Percentiles rank a stretch among this genome's conserved stretches.
Conservation (phyloP, 2,329 filamentous ascomycete species). For the Hypoxylon sp. region DNA sequence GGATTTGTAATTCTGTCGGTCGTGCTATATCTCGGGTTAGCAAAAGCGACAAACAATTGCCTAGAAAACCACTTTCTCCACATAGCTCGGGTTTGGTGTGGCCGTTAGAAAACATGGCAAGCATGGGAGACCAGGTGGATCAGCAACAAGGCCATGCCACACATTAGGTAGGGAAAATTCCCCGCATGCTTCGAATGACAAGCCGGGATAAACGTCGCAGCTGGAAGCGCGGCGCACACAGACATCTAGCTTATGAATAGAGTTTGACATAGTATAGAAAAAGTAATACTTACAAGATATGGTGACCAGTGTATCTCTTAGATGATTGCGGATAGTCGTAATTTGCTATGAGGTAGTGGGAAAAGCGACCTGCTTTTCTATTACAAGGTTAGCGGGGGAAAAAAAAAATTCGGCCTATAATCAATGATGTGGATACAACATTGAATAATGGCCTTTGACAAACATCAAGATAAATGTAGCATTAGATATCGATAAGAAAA, state of each 20-base stretch:
- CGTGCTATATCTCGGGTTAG: constrained; percentile 30
- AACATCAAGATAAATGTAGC: constrained; percentile 45
- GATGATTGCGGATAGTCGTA: neutral
- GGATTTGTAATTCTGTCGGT: constrained; percentile 19
- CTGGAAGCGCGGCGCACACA: constrained; percentile 18
- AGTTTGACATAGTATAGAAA: constrained; percentile 16
- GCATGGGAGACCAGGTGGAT: constrained; percentile 29
- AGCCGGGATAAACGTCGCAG: constrained; percentile 27
- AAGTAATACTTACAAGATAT: constrained; percentile 19
- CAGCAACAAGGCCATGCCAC: constrained; percentile 25
- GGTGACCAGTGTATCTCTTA: neutral
- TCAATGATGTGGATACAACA: constrained; percentile 33
- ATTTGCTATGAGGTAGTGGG: constrained; percentile 10
- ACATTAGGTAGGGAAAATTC: constrained; percentile 18
- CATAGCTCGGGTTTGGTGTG: constrained; percentile 37
- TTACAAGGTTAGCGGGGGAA: constrained; percentile 23
- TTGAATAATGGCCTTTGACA: constrained; percentile 34
- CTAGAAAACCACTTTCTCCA: constrained; percentile 41
- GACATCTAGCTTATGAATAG: constrained; percentile 11
- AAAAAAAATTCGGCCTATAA: constrained; percentile 11
- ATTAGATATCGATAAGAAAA: constrained; percentile 40
- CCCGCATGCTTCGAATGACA: constrained; percentile 32
- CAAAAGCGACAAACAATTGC: constrained; percentile 38
- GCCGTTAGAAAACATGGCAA: constrained; percentile 35
- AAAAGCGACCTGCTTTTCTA: constrained; percentile 29